Evolutionary conservation across 352 stramenopile species (phyloP), one percentile per base, ranked within the genome.

Genomic region (Aphanomyces cochlioides): DNA sequence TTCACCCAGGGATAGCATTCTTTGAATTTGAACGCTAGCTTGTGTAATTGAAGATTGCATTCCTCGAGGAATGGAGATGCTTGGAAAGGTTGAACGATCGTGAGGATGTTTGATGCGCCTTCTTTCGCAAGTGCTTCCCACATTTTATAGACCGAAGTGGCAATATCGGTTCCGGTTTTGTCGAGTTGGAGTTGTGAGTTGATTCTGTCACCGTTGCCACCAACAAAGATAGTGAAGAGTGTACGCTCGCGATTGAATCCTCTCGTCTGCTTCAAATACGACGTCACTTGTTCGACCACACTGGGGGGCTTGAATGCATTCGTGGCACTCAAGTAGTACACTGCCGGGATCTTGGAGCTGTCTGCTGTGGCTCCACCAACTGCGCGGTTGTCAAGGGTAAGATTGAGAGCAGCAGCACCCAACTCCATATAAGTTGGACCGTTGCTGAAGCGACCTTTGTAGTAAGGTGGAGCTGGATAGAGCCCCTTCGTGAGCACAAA

Each of bases 81-180:
- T 56, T 19, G 57, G 7, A 36, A 12, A 10, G 57, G 57, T 21
- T 2, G 57, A 17, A 66, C 57, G 13, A 66, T 37, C 19, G 19
- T 36, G n/a, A 66, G 8, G 54, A 66, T 37, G 57, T 66, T 66
- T n/a, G 7, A 7, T 17, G 57, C 57, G 7, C 57, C 57, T 17
- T 19, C 28, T 7, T 66, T 66, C 19, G 57, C 57, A 7, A 66
- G 57, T 12, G 28, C 19, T 28, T 12, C 7, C 57, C 57, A 66
- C 19, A 47, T 19, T 10, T 66, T 36, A 21, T 66, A 66, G 17
- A 56, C 19, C 19, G 57, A 19, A 21, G 48, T 37, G 37, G 57
- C 57, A 56, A 66, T 1, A n/a, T 10, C 54, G 10, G 28, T 60
- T 12, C 28, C 54, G 1, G 57, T 43, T 56, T 15, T 12, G n/a